Evolutionary conservation across 75 land plant genomes (phyloP), one percentile per base, ranked within the genome.

Genomic region (Selaginella moellendorffii): DNA sequence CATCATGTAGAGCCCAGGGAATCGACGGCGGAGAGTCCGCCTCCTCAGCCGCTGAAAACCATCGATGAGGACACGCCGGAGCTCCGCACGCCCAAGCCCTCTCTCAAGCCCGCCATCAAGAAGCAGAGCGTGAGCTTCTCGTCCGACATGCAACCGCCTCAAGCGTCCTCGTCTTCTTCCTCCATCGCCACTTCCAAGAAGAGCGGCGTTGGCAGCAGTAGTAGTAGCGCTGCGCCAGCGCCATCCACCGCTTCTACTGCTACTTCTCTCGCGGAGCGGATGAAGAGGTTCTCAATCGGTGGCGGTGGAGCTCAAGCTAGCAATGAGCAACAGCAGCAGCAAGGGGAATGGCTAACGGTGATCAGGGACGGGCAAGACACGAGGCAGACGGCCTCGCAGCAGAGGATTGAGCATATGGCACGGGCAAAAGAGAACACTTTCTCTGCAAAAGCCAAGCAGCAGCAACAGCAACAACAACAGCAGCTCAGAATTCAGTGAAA

Each of bases 321-420:
- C 8, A 26, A 67, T 5, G 30, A 58, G 9, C 21, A 26, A 10
- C 21, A 60, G 19, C 42, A 19, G 0, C 29, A n/a, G 30, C 18
- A 62, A 19, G 29, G 63, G 0, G 53, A 8, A 19, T 69, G 71
- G 71, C 42, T 69, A 29, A 62, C 71, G 2, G 71, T 69, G 21
- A 69, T 69, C 25, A 69, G 61, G 26, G 63, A 69, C 30, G 71
- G 71, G 2, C 27, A 30, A 19, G 63, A 62, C 61, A 26, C 65
- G 18, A 30, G 71, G 42, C 59, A 69, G 19, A 52, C 24, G 22
- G 28, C 14, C 12, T 18, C 28, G 23, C 27, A 36, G 14, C 46
- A 36, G 46, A 36, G 14, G 46, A 36, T 51, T 26, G 54, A 69
- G 0, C 27, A 24, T 21, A n/a, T 26, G 2, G 65, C 26, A 17